Evolutionary conservation across 2,329 filamentous ascomycete species (phyloP), one percentile per base, ranked within the genome.

Genomic region (Drechslera avenae): DNA sequence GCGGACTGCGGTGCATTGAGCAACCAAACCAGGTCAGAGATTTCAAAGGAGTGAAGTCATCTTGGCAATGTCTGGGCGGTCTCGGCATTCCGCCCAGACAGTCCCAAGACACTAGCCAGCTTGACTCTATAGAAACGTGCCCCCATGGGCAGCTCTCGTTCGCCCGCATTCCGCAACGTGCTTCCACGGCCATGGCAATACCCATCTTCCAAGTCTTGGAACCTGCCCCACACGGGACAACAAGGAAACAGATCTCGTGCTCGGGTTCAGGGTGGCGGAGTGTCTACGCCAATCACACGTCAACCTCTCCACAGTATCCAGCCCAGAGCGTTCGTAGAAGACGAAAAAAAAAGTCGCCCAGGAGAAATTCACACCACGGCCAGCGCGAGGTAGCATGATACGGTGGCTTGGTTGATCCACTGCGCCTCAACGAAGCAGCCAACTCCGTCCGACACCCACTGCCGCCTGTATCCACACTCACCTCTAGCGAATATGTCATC

Each of bases 401-500:
- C 12, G 19, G 43, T 47, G 48, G 48, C 43, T 51, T 46, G 17
- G 10, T 10, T 30, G 43, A 35, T 50, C 36, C 48, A 50, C 42
- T 23, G 9, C 23, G 48, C 35, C 36, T 36, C 43, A 13, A 39
- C 21, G 5, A 18, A 35, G 47, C 40, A 34, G 34, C 33, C 39
- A 31, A 37, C 10, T 32, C 37, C 37, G 37, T n/a, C 32, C 5
- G 16, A 47, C 23, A 16, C 33, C 43, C 37, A 41, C 44, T 28
- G 14, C 10, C 26, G 33, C 5, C 26, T 21, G 23, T 6, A 16
- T 13, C 14, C 8, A n/a, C 18, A 31, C 35, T 31, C 23, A 46
- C 42, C 36, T 7, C 9, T 17, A 37, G 46, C 28, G 43, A 32
- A 28, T 18, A 47, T 41, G 26, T 46, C 32, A 19, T 31, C 8